Evolutionary conservation across 2,329 filamentous ascomycete genomes (phyloP).

Genomic region (Penicillium sp.): DNA sequence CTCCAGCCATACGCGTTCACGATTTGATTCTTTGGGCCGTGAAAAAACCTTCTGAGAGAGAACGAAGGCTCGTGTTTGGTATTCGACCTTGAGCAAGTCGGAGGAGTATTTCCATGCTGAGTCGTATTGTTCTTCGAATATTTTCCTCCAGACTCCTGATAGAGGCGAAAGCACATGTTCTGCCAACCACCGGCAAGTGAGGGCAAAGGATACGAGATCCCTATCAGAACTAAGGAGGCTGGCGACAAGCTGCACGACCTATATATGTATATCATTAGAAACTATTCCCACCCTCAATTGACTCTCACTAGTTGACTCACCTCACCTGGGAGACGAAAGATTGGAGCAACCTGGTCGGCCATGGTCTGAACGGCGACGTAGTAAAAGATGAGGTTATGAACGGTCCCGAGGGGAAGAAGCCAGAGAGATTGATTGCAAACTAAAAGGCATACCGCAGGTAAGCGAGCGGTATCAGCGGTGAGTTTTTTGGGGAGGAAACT

Average conservation of each 20-base stretch:
- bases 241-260: slow-evolving; percentile 33
- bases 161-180: slow-evolving; percentile 22
- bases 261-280: neutral
- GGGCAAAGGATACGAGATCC: slow-evolving; percentile 29
- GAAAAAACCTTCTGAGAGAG: slow-evolving; percentile 28
- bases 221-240: slow-evolving; percentile 24
- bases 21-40: slow-evolving; percentile 20
- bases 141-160: slow-evolving; percentile 31
- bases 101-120: slow-evolving; percentile 19
- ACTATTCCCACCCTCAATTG: neutral
- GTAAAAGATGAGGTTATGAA: no score
- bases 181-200: slow-evolving; percentile 24
- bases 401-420: no score
- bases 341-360: slow-evolving; percentile 2
- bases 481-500: neutral
- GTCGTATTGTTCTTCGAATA: slow-evolving; percentile 34
- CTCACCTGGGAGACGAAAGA: slow-evolving; percentile 9
- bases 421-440: no score
- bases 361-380: neutral
- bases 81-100: slow-evolving; percentile 28
- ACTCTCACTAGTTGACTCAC: neutral
- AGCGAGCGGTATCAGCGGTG: neutral
- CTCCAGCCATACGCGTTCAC: slow-evolving; percentile 28
- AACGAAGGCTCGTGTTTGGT: slow-evolving; percentile 33
- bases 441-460: neutral